phyloP scores from a whole-genome alignment of 23 red algal species.

The Cyanidium caldarium region DNA sequence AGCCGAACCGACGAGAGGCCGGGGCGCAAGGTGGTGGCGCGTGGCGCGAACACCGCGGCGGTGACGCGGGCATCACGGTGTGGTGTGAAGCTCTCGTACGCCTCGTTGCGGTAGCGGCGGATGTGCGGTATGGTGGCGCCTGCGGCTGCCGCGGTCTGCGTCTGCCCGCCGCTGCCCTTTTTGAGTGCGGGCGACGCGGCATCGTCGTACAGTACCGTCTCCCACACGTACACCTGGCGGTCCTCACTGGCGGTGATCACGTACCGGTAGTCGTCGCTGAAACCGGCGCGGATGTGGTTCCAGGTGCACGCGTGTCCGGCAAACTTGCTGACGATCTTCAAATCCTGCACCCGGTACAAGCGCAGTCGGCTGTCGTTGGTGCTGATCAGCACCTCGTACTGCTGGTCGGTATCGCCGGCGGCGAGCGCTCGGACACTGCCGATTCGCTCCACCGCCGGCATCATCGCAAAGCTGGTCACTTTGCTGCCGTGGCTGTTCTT shows the following conservation, averaged over 20 bases:
- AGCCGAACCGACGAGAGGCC: neutral
- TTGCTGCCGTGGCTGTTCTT: slow-evolving; percentile 20
- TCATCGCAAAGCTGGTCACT: slow-evolving; percentile 14
- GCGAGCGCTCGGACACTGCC: neutral
- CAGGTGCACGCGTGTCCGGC: slow-evolving; percentile 38
- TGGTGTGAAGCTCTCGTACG: neutral
- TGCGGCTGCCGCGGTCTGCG: neutral
- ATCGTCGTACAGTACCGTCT: neutral
- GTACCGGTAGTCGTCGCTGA: slow-evolving; percentile 30
- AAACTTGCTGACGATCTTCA: slow-evolving; percentile 52
- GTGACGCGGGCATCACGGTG: neutral
- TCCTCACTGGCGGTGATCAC: slow-evolving; percentile 52
- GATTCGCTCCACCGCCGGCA: neutral
- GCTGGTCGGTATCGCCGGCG: neutral
- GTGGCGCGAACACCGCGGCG: neutral
- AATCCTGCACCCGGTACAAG: slow-evolving; percentile 52
- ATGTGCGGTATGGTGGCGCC: neutral
- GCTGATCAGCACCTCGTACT: slow-evolving; percentile 50
- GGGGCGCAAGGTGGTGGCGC: neutral
- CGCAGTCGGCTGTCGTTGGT: slow-evolving; percentile 76
- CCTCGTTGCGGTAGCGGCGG: slow-evolving; percentile 2
- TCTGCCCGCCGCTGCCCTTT: neutral
- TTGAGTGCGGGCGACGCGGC: neutral
- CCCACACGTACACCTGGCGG: slow-evolving; percentile 61
- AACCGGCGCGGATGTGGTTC: slow-evolving; percentile 37